These are phyloP conservation scores for Colletotrichum sp. DNA, from an alignment of 2,329 filamentous ascomycete genomes.

Conservation along the genomic window DNA sequence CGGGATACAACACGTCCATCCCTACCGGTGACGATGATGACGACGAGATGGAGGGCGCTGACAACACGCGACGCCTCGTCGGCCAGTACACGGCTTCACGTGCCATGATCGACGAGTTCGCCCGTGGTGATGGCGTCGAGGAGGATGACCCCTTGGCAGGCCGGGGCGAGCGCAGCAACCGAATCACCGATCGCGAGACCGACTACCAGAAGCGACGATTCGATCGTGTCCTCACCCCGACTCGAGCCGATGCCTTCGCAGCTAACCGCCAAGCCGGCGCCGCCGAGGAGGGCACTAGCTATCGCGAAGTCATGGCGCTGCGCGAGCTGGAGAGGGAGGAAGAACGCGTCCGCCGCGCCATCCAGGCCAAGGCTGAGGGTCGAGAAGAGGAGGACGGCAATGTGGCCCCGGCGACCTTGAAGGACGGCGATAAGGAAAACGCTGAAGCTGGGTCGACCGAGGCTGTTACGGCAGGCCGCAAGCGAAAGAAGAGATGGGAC, in stretches of 20 bases:
- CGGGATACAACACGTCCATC: slow-evolving; percentile 91
- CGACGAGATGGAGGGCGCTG: slow-evolving; percentile 76
- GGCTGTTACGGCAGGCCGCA: slow-evolving; percentile 67
- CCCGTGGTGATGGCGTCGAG: slow-evolving; percentile 82
- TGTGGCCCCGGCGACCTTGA: slow-evolving; percentile 75
- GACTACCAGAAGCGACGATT: slow-evolving; percentile 98
- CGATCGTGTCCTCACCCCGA: slow-evolving; percentile 85
- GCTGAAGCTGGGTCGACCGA: slow-evolving; percentile 73
- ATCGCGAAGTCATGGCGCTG: slow-evolving; percentile 88
- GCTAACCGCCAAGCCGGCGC: slow-evolving; percentile 73
- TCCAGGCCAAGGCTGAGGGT: slow-evolving; percentile 74
- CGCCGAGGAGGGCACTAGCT: slow-evolving; percentile 77
- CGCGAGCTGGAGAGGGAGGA: slow-evolving; percentile 94
- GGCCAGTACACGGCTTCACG: slow-evolving; percentile 96
- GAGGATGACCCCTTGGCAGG: slow-evolving; percentile 90
- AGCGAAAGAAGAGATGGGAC: slow-evolving; percentile 97
- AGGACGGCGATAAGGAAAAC: slow-evolving; percentile 76
- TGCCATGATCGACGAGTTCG: slow-evolving; percentile 93
- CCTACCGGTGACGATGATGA: slow-evolving; percentile 80
- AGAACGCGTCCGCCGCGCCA: slow-evolving; percentile 80
- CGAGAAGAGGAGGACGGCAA: slow-evolving; percentile 62
- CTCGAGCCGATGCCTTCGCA: slow-evolving; percentile 84
- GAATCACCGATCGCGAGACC: slow-evolving; percentile 91
- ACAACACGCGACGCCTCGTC: slow-evolving; percentile 78
- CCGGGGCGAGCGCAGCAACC: slow-evolving; percentile 83